Base-by-base conservation (phyloP, 1,284 basidiomycete species). In the Hymenochaete sp. region DNA sequence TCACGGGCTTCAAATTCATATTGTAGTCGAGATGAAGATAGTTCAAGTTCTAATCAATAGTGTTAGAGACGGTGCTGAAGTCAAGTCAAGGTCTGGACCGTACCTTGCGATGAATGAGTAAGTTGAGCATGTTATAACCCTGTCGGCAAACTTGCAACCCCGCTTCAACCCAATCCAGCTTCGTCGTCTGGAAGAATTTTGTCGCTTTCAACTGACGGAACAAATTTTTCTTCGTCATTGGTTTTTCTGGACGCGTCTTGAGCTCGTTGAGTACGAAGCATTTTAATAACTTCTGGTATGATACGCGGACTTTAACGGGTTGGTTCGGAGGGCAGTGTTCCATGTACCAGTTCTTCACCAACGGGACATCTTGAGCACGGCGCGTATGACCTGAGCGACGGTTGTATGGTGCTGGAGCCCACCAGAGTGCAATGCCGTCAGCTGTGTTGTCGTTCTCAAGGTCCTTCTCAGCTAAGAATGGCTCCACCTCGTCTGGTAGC, bases 181-280 rank as follows among this genome's bases (percentile, higher is more conserved):
- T 90, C 5, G 96, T 98, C 16, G 87, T 90, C 70, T 98, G 96
- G 82, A 99, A 98, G 72, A 99, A 98, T 67, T 98, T 98, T 51
- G 96, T 99, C 37, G 89, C 86, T 68, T 98, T 98, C 49, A 99
- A 73, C 62, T 93, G 90, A 48, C 89, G 76, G 75, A 98, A 95
- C 42, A 98, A 62, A 60, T 96, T 96, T 69, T 96, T 95, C 77
- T 95, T 98, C 55, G 89, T 88, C 84, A 95, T 95, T 3, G 96
- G 82, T 68, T 97, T 98, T 62, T 97, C 92, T 22, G 82, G 77
- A 35, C 87, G 74, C 47, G 83, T 83, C 59, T 90, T 84, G 21
- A 99, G 71, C 63, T 93, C 90, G 63, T 98, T 99, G 55, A 97
- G 72, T 25, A 99, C 95, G 66, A 78, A 98, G 59, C 85, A 87